A percentile compares a stretch with the other conserved stretches of the same genome.
These are phyloP conservation scores for Phyllosticta citriasiana DNA, from an alignment of 2,329 filamentous ascomycete genomes.

Conservation along the genomic window DNA sequence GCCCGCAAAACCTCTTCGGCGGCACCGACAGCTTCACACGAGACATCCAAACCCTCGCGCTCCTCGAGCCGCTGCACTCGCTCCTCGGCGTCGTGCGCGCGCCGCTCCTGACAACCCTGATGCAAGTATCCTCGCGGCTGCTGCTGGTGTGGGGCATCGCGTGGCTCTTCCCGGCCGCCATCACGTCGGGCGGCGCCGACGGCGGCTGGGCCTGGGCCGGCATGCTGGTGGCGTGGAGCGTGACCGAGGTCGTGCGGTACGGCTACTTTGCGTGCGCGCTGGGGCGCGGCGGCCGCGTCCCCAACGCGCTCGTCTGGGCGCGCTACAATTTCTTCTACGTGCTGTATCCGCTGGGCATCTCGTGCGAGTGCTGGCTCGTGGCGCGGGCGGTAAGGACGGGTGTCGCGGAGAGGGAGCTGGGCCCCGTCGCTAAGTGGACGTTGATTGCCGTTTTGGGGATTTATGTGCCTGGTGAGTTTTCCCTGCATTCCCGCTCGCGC, in stretches of 20 bases:
- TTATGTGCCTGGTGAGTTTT: slow-evolving; percentile 66
- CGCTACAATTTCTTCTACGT: slow-evolving; percentile 87
- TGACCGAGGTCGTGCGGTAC: slow-evolving; percentile 91
- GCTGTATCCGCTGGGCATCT: slow-evolving; percentile 85
- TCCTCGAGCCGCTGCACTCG: slow-evolving; percentile 48
- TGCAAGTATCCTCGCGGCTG: slow-evolving; percentile 83
- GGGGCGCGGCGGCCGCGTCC: slow-evolving; percentile 47
- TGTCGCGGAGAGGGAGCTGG: slow-evolving; percentile 35
- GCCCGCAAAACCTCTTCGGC: slow-evolving; percentile 44
- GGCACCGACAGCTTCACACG: slow-evolving; percentile 58
- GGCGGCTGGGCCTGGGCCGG: slow-evolving; percentile 48
- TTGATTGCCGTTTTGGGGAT: slow-evolving; percentile 58
- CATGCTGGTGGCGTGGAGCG: slow-evolving; percentile 74
- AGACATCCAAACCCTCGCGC: slow-evolving; percentile 74
- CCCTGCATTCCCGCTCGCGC: not conserved
- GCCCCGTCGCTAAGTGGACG: slow-evolving; percentile 45
- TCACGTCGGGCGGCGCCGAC: slow-evolving; percentile 36
- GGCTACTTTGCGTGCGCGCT: slow-evolving; percentile 76
- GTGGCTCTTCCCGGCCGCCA: slow-evolving; percentile 59
- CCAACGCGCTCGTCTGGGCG: slow-evolving; percentile 63
- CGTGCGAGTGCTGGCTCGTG: slow-evolving; percentile 76
- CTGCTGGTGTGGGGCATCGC: slow-evolving; percentile 84
- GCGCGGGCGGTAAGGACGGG: slow-evolving; percentile 54
- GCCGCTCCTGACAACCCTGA: slow-evolving; percentile 71
- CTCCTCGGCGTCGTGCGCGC: slow-evolving; percentile 66